Base-by-base conservation (phyloP, 2,329 filamentous ascomycete species). In the Thermothelomyces thermophilus region DNA sequence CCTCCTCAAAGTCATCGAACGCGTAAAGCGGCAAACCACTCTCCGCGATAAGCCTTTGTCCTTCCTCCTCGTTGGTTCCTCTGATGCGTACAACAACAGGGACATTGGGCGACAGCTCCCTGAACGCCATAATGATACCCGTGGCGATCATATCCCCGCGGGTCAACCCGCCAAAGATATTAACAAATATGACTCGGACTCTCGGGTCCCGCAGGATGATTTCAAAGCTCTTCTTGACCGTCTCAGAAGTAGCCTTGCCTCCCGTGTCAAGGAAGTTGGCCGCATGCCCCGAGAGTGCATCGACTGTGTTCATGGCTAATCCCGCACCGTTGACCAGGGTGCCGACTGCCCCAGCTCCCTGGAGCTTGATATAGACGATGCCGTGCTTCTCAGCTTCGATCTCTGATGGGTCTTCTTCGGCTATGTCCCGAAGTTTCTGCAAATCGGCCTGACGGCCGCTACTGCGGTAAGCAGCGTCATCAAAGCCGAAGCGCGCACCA, bases 181-280 rank as follows among this genome's bases (percentile, higher is more conserved):
- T 83, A 8, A 83, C 74, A 41, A 82, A 65, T 22, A 83, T 69
- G 3, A 86, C 82, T 59, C 80, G 83, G 7, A 94, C 87, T 26
- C 87, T 73, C 2, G 75, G 67, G 59, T 95, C 89, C 5, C 74
- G 71, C 40, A 89, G 70, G 16, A 95, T 80, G 11, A 90, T 76
- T 50, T 82, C 76, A 63, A 95, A 93, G 1, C 82, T 83, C 49
- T 80, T 80, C 62, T 84, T 83, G 58, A 95, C 88, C 0, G 89
- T 95, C 56, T 85, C 81, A 26, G 80, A 79, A 0, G 89, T 95
- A 0, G 90, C 90, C 65, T 94, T 93, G 31, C 90, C 90, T 24
- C 90, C 90, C 0, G 87, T 94, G 64, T 95, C 90, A 48, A 95
- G 75, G 65, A 95, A 95, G 61, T 95, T 95, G 10, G 87, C 81